Percentiles rank a stretch among this genome's conserved stretches.
Conservation (phyloP, 176 grass and related monocot genomes). For the Thinopyrum elongatum region DNA sequence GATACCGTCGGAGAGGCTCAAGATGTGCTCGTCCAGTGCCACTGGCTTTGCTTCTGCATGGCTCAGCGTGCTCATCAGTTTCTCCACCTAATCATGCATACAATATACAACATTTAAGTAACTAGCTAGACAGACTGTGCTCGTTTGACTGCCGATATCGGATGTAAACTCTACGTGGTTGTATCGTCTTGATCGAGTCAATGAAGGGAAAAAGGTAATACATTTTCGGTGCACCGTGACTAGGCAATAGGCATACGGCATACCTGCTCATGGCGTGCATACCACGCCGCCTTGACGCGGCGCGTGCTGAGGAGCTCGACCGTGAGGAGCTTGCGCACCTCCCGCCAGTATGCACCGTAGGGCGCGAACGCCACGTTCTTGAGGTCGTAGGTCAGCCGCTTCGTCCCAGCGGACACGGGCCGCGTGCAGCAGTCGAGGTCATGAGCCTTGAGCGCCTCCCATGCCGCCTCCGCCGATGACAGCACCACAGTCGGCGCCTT, state of each 20-base stretch:
- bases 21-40: slow-evolving; percentile 11
- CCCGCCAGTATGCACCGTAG: slow-evolving; percentile 42
- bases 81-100: background rate
- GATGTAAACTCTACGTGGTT: background rate
- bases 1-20: slow-evolving; percentile 14
- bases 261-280: background rate
- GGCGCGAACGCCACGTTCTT: slow-evolving; percentile 41
- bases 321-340: slow-evolving; percentile 45
- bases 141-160: background rate
- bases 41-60: background rate
- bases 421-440: slow-evolving; percentile 45
- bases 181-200: too few species aligned
- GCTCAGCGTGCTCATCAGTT: background rate
- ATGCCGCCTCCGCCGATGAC: slow-evolving; percentile 40
- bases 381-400: background rate
- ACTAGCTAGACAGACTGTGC: background rate
- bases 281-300: slow-evolving; percentile 35
- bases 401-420: background rate
- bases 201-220: too few species aligned
- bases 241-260: too few species aligned
- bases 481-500: slow-evolving; percentile 40
- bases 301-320: slow-evolving; percentile 48
- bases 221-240: too few species aligned
- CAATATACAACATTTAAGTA: background rate
- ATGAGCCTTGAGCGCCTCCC: slow-evolving; percentile 43